Evolutionary conservation across 2,329 filamentous ascomycete genomes (phyloP).

Genomic region (Apiospora sp.): DNA sequence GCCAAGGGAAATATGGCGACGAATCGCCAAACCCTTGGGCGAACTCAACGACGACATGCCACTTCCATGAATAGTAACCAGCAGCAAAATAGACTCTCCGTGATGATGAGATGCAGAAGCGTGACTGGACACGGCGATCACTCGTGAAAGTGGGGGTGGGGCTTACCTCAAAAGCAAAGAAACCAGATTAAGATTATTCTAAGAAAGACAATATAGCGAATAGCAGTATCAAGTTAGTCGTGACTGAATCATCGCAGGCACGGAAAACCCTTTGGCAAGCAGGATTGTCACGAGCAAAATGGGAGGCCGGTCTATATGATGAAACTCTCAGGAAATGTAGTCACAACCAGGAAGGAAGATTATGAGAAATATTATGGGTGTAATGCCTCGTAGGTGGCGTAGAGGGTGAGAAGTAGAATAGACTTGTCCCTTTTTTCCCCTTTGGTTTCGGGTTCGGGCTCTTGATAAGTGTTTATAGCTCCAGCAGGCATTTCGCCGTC

Average conservation of each 20-base stretch:
- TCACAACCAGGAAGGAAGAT: not conserved
- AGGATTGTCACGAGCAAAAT: not conserved
- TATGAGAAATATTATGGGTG: not conserved
- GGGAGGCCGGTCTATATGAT: not conserved
- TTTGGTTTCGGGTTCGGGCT: not conserved
- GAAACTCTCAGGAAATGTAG: slow-evolving; percentile 15
- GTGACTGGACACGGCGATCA: not conserved
- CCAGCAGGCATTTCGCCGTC: not conserved
- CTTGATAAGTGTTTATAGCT: slow-evolving; percentile 7
- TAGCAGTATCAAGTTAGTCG: not conserved
- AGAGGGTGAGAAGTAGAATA: not conserved
- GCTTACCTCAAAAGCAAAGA: slow-evolving; percentile 22
- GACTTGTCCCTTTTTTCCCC: not conserved
- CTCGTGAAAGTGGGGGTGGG: slow-evolving; percentile 17
- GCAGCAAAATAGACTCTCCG: slow-evolving; percentile 11
- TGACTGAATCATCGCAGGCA: slow-evolving; percentile 3
- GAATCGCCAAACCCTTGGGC: not conserved
- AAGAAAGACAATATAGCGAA: slow-evolving; percentile 11
- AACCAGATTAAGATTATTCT: slow-evolving; percentile 12
- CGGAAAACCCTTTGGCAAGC: not conserved
- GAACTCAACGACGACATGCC: not conserved
- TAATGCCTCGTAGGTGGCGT: not conserved
- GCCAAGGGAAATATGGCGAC: not conserved
- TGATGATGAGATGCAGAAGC: not conserved
- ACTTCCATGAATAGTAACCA: not conserved